Base-by-base conservation (phyloP, 2,329 filamentous ascomycete species). In the Ambrosiella xylebori region DNA sequence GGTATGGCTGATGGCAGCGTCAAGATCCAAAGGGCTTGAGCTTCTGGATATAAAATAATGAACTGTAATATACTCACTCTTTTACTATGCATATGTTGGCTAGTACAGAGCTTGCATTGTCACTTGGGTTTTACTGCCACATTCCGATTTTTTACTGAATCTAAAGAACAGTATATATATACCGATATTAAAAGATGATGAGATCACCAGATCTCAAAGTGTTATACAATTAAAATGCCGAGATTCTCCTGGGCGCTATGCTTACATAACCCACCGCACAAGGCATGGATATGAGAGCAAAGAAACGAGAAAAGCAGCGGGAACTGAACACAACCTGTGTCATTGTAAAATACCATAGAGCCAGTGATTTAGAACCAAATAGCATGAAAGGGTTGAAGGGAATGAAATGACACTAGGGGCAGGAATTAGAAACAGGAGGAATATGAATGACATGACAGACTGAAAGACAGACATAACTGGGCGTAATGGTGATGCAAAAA, bases 1-100 rank as follows among this genome's bases (percentile, higher is more conserved):
- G 93, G 93, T 40, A 86, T 93, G 81, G 79, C 85, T 50, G 86
- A 88, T 66, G 86, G 86, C 2, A 75, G 50, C 19, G 55, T 60
- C 37, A 57, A 52, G 44, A 39, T 57, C 3, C 59, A 57, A 27
- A 51, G 27, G 12, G 56, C 54, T 13, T 59, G 52, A 40, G n/a
- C 27, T 35, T 12, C 19, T 11, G 27, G 13, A 8, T 13, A 58
- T 7, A 47, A 36, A 38, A 54, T 12, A 56, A 51, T 19, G 9
- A 51, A 7, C 19, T 27, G 45, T 55, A 37, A 57, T 53, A 27
- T 54, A 44, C 15, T 12, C 49, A 11, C 27, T 27, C 27, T 27
- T 3, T 27, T 27, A 27, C 27, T 3, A 5, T 27, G 27, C 27
- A 27, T 27, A 27, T 27, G 3, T 27, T 27, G 27, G 3, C 27